Conservation (phyloP, 2,329 filamentous ascomycete genomes). For the Ophiostoma sp. region DNA sequence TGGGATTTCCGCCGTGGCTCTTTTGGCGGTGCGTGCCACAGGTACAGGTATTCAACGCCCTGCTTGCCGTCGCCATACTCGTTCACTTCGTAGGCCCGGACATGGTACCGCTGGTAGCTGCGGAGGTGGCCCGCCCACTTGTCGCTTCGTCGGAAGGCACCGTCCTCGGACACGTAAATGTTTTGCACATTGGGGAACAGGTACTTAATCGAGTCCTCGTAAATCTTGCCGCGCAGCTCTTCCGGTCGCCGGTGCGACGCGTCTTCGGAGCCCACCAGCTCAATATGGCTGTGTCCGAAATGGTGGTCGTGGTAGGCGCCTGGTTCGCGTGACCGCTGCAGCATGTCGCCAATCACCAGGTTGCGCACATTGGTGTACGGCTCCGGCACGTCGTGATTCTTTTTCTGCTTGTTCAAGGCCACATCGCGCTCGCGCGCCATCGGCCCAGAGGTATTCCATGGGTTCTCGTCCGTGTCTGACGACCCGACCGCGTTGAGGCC, state of each 20-base stretch:
- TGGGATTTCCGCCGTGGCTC: neutral
- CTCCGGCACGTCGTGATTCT: neutral
- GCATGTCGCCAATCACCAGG: slow-evolving; percentile 21
- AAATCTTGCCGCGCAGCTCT: slow-evolving; percentile 14
- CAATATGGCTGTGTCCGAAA: neutral
- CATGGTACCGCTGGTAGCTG: slow-evolving; percentile 8
- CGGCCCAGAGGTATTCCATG: neutral
- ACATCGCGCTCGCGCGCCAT: neutral
- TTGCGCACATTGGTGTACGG: slow-evolving; percentile 21
- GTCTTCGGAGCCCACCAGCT: neutral
- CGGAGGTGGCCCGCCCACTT: slow-evolving; percentile 21
- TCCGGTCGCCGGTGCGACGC: slow-evolving; percentile 22
- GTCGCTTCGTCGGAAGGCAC: slow-evolving; percentile 13
- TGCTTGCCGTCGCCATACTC: neutral
- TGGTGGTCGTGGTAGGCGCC: slow-evolving; percentile 20
- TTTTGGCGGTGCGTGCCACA: slow-evolving; percentile 26
- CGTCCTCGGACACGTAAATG: slow-evolving; percentile 27
- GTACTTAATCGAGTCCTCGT: neutral
- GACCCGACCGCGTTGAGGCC: neutral
- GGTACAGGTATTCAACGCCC: slow-evolving; percentile 22
- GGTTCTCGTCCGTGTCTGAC: neutral
- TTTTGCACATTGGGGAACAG: slow-evolving; percentile 26
- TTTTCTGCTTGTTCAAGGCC: neutral
- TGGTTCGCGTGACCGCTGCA: slow-evolving; percentile 12
- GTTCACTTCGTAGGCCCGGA: neutral